A percentile compares a stretch with the other conserved stretches of the same genome.
Conservation (phyloP, 2,329 filamentous ascomycete species). For the Calonectria ilicicola region DNA sequence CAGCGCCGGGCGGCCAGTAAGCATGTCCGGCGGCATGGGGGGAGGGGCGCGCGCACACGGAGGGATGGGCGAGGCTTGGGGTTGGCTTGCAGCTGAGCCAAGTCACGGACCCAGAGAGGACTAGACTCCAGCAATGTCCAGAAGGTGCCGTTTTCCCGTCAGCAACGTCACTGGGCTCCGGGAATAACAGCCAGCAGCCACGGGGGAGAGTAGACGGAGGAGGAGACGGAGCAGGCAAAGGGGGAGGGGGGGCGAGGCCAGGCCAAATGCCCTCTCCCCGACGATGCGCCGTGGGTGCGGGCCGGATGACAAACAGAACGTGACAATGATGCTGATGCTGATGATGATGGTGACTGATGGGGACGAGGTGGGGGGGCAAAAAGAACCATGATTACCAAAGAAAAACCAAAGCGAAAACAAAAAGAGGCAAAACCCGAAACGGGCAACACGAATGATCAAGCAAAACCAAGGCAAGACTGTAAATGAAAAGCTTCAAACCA, state of each 20-base stretch:
- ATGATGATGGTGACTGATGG: not conserved
- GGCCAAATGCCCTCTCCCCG: too few relatives aligned
- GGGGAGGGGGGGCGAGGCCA: too few relatives aligned
- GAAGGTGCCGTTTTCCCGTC: constrained; percentile 4
- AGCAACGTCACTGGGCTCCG: constrained; percentile 4
- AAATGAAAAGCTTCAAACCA: constrained; percentile 26
- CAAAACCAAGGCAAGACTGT: constrained; percentile 20
- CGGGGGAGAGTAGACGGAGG: not conserved
- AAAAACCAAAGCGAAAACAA: not conserved
- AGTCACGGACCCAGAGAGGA: not conserved
- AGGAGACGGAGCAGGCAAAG: not conserved
- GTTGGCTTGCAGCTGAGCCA: constrained; percentile 2
- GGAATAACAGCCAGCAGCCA: constrained; percentile 7
- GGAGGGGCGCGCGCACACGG: not conserved
- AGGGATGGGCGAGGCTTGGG: constrained; percentile 1
- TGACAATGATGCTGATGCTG: not conserved
- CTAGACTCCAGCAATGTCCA: not conserved
- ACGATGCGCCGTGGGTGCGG: not conserved
- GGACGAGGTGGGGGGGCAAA: not conserved
- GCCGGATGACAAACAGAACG: constrained; percentile 2
- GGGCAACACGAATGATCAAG: not conserved
- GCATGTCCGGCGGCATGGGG: not conserved
- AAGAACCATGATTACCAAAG: not conserved
- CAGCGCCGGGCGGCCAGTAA: constrained; percentile 13
- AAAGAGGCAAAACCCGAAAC: not conserved